These are phyloP conservation scores for Myriangium duriaei DNA, from an alignment of 2,329 filamentous ascomycete species.

Conservation along the genomic window DNA sequence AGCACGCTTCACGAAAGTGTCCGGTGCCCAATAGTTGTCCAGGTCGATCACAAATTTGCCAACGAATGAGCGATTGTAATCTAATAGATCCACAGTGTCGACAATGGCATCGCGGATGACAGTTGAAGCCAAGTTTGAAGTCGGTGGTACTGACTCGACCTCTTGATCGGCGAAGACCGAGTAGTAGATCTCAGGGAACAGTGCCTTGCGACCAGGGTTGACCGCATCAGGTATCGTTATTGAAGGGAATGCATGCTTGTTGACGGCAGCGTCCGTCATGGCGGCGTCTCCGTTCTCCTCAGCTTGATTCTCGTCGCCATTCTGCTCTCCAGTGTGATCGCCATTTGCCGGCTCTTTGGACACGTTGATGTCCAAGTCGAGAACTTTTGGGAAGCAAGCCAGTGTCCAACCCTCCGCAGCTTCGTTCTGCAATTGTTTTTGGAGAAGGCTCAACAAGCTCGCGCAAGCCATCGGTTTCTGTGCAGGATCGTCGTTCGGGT, in stretches of 20 bases:
- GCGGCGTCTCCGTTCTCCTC: slow-evolving; percentile 26
- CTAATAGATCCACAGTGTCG: slow-evolving; percentile 86
- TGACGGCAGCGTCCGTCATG: slow-evolving; percentile 37
- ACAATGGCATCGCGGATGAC: slow-evolving; percentile 74
- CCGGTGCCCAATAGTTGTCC: slow-evolving; percentile 83
- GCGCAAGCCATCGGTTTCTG: slow-evolving; percentile 50
- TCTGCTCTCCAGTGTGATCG: slow-evolving; percentile 20
- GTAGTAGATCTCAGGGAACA: slow-evolving; percentile 89
- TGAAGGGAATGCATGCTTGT: slow-evolving; percentile 64
- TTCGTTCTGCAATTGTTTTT: slow-evolving; percentile 74
- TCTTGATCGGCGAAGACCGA: slow-evolving; percentile 86
- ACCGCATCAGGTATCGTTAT: slow-evolving; percentile 67
- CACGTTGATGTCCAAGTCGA: slow-evolving; percentile 21
- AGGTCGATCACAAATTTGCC: slow-evolving; percentile 87
- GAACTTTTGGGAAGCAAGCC: slow-evolving; percentile 46
- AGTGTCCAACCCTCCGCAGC: slow-evolving; percentile 63
- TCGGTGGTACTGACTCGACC: slow-evolving; percentile 67
- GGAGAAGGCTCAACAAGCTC: slow-evolving; percentile 68
- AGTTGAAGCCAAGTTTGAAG: slow-evolving; percentile 63
- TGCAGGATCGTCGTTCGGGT: slow-evolving; percentile 44
- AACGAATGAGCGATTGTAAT: slow-evolving; percentile 80
- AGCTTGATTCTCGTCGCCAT: slow-evolving; percentile 53
- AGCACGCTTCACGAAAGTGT: slow-evolving; percentile 85
- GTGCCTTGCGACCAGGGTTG: slow-evolving; percentile 56
- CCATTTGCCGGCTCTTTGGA: slow-evolving; percentile 13